phyloP scores from a whole-genome alignment of 164 flowering plant genomes.

The Umbilicus rupestris region DNA sequence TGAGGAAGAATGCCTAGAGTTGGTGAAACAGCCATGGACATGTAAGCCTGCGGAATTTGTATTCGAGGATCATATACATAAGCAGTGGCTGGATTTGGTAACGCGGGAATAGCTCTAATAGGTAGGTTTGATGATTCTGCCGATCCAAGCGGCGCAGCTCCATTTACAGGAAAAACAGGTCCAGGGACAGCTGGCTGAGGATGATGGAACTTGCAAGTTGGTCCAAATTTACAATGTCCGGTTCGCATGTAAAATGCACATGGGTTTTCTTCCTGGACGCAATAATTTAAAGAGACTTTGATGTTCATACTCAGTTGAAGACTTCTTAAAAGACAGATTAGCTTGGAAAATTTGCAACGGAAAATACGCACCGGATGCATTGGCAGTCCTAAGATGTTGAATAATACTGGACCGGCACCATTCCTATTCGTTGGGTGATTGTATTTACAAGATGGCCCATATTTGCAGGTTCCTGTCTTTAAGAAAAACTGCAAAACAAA shows the following conservation, averaged over 20 bases:
- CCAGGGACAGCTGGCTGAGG: constrained; percentile 50
- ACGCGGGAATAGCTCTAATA: constrained; percentile 39
- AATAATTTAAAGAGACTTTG: background rate
- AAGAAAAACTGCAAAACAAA: constrained; percentile 44
- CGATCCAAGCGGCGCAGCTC: constrained; percentile 28
- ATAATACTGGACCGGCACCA: constrained; percentile 44
- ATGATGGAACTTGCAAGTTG: constrained; percentile 78
- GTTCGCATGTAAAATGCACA: constrained; percentile 63
- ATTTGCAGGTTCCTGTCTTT: constrained; percentile 71
- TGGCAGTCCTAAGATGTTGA: constrained; percentile 51
- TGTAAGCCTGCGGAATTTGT: constrained; percentile 36
- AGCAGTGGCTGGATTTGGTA: constrained; percentile 46
- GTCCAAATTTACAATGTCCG: constrained; percentile 67
- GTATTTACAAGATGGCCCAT: constrained; percentile 61
- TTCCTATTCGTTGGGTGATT: constrained; percentile 58
- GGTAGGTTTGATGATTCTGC: constrained; percentile 32
- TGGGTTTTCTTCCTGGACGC: constrained; percentile 49
- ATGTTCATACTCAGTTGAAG: background rate
- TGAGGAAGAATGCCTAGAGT: constrained; percentile 40
- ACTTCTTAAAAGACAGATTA: background rate
- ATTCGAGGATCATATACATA: constrained; percentile 35
- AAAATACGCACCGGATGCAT: constrained; percentile 44
- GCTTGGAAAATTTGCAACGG: background rate
- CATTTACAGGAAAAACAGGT: constrained; percentile 27
- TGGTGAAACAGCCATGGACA: constrained; percentile 48